Percentiles rank a stretch among this genome's conserved stretches.
Evolutionary conservation across 805 yeast genomes (phyloP).

Genomic region (Komagataella ulmi): DNA sequence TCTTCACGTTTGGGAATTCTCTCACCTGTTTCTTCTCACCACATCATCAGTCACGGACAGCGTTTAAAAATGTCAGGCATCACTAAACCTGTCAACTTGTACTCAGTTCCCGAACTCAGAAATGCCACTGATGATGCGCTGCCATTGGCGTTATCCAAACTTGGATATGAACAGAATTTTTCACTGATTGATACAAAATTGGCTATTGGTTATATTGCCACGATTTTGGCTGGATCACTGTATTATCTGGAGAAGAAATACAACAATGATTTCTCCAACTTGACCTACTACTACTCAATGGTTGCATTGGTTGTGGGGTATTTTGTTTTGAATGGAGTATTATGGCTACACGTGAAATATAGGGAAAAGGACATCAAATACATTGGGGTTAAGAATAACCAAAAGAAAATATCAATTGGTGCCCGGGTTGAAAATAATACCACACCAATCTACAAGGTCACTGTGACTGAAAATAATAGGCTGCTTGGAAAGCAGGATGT

Average conservation of each 20-base stretch:
- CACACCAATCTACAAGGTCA: conserved; percentile 30
- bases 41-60: background rate
- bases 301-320: conserved; percentile 23
- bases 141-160: conserved; percentile 21
- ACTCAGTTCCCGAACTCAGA: conserved; percentile 34
- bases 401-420: conserved; percentile 22
- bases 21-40: background rate
- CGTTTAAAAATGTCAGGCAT: background rate
- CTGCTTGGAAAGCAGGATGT: conserved; percentile 7
- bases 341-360: conserved; percentile 19
- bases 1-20: background rate
- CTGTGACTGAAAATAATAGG: conserved; percentile 11
- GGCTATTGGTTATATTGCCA: conserved; percentile 34
- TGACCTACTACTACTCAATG: conserved; percentile 19
- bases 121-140: conserved; percentile 36
- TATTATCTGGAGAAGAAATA: conserved; percentile 35
- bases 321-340: conserved; percentile 19
- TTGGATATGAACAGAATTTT: conserved; percentile 37
- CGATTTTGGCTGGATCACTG: conserved; percentile 28
- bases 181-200: conserved; percentile 29
- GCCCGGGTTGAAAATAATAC: conserved; percentile 23
- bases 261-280: conserved; percentile 25
- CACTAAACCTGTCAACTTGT: conserved; percentile 14
- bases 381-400: conserved; percentile 24
- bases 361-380: conserved; percentile 31